Percentiles rank a stretch among this genome's conserved stretches.
Conservation (phyloP, 331 rosid genomes). For the Pyrus hybrid region DNA sequence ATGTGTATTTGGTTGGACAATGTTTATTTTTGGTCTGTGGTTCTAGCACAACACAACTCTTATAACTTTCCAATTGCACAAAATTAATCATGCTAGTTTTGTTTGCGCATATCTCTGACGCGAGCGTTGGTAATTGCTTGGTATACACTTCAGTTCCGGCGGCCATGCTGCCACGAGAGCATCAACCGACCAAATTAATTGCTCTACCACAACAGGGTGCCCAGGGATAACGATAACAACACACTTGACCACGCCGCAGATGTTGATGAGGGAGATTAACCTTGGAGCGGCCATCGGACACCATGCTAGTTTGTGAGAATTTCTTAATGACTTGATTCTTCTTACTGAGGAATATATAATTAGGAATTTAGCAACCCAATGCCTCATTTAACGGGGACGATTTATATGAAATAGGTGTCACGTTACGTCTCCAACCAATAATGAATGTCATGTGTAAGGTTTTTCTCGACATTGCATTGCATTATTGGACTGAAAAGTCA, state of each 20-base stretch:
- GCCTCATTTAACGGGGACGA: neutral
- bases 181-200: slow-evolving; percentile 30
- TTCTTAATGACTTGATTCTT: neutral
- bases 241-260: slow-evolving; percentile 11
- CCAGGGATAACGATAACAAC: slow-evolving; percentile 50
- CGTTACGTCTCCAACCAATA: neutral
- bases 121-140: slow-evolving; percentile 49
- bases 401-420: neutral
- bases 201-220: slow-evolving; percentile 49
- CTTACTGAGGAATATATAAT: neutral
- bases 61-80: neutral
- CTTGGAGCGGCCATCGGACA: neutral
- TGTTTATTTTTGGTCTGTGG: neutral
- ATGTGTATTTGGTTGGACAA: neutral
- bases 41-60: neutral
- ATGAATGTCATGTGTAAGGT: neutral
- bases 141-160: slow-evolving; percentile 49
- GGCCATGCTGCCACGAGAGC: slow-evolving; percentile 68
- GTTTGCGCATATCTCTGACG: slow-evolving; percentile 18
- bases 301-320: neutral
- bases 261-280: neutral
- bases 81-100: neutral
- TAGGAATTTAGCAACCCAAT: neutral
- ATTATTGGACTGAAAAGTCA: neutral
- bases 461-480: neutral